phyloP scores from a whole-genome alignment of 805 yeast species.

The Kazachstania viticola region DNA sequence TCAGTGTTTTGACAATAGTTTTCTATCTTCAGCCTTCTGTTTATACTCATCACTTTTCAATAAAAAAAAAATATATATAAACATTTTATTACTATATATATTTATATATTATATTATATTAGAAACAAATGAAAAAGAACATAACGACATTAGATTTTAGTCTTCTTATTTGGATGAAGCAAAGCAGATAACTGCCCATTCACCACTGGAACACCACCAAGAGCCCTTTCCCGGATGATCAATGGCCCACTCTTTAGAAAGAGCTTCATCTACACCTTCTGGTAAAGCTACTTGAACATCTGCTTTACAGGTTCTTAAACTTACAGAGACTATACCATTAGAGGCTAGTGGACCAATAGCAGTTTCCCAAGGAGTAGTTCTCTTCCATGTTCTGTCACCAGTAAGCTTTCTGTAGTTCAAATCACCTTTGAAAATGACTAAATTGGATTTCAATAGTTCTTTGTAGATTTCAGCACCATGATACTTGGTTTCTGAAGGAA shows the following conservation, averaged over 20 bases:
- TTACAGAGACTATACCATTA: slow-evolving; percentile 52
- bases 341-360: slow-evolving; percentile 63
- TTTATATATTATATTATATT: too few relatives aligned
- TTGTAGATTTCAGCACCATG: slow-evolving; percentile 48
- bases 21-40: too few relatives aligned
- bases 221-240: slow-evolving; percentile 54
- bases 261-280: slow-evolving; percentile 58
- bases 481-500: slow-evolving; percentile 36
- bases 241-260: slow-evolving; percentile 47
- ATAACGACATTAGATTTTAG: too few relatives aligned
- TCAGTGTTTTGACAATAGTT: too few relatives aligned
- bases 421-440: slow-evolving; percentile 88
- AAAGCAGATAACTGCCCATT: slow-evolving; percentile 81
- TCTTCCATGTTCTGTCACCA: slow-evolving; percentile 82
- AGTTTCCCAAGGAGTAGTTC: slow-evolving; percentile 57
- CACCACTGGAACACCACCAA: slow-evolving; percentile 82
- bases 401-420: slow-evolving; percentile 89
- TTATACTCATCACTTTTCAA: too few relatives aligned
- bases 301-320: slow-evolving; percentile 90
- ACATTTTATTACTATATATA: too few relatives aligned
- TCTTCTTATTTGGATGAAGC: neutral
- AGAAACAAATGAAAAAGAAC: too few relatives aligned
- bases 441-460: slow-evolving; percentile 49
- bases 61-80: too few relatives aligned
- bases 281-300: slow-evolving; percentile 85